phyloP scores from a whole-genome alignment of 345 rosid species.

The Eutrema yunnanense region DNA sequence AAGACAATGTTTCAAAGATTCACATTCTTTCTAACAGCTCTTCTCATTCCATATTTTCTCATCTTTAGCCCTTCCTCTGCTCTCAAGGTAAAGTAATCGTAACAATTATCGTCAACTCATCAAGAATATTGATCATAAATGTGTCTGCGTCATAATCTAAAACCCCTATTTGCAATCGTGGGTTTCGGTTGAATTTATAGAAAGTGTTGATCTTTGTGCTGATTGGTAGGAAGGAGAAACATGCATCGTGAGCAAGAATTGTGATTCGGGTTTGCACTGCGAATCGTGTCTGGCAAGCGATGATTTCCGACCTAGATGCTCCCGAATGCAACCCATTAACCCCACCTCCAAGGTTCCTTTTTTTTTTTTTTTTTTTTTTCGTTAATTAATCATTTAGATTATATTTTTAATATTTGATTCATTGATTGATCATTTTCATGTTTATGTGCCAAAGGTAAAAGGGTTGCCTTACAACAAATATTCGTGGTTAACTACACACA shows the following conservation, averaged over 20 bases:
- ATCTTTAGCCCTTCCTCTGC: constrained; percentile 45
- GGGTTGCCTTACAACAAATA: constrained; percentile 74
- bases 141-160: background rate
- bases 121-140: background rate
- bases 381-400: background rate
- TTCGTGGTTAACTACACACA: constrained; percentile 95
- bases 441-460: constrained; percentile 33
- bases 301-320: constrained; percentile 66
- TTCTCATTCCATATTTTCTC: constrained; percentile 33
- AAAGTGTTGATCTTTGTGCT: background rate
- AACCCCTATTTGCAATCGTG: background rate
- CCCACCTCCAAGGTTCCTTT: constrained; percentile 51
- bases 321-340: constrained; percentile 50
- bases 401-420: background rate
- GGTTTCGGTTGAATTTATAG: background rate
- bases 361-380: background rate
- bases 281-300: constrained; percentile 61
- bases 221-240: constrained; percentile 65
- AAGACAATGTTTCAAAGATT: constrained; percentile 35
- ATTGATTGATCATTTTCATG: background rate
- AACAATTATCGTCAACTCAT: background rate
- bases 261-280: constrained; percentile 67
- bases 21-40: constrained; percentile 14
- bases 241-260: constrained; percentile 44
- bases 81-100: constrained; percentile 39